phyloP scores from a whole-genome alignment of 83 land plant genomes.

The Picea abies region DNA sequence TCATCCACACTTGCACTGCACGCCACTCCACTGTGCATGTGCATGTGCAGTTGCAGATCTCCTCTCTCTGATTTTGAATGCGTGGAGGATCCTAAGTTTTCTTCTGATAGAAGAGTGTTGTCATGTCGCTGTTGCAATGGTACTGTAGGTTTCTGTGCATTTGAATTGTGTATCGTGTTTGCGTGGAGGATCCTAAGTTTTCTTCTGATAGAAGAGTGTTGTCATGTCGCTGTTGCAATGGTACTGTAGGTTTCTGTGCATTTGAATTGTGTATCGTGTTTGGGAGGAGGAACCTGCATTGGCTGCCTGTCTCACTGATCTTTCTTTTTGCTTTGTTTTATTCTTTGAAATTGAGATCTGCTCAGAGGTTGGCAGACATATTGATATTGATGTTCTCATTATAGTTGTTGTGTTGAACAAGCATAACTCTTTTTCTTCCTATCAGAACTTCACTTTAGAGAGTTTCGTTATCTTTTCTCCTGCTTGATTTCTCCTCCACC shows the following conservation, averaged over 20 bases:
- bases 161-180: no score
- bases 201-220: neutral
- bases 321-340: neutral
- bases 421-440: neutral
- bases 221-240: neutral
- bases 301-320: no score
- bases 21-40: neutral
- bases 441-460: no score
- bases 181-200: no score
- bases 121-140: neutral
- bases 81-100: no score
- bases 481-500: neutral
- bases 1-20: conserved; percentile 6
- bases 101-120: neutral
- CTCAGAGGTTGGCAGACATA: neutral
- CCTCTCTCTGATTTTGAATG: no score
- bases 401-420: neutral
- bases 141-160: neutral
- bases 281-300: neutral
- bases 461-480: neutral
- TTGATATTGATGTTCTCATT: neutral
- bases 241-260: neutral
- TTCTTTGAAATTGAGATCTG: neutral
- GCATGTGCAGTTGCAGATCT: neutral
- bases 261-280: no score